A percentile compares a stretch with the other conserved stretches of the same genome.
Conservation (phyloP, 2,329 filamentous ascomycete genomes). For the Exophiala oligosperma region DNA sequence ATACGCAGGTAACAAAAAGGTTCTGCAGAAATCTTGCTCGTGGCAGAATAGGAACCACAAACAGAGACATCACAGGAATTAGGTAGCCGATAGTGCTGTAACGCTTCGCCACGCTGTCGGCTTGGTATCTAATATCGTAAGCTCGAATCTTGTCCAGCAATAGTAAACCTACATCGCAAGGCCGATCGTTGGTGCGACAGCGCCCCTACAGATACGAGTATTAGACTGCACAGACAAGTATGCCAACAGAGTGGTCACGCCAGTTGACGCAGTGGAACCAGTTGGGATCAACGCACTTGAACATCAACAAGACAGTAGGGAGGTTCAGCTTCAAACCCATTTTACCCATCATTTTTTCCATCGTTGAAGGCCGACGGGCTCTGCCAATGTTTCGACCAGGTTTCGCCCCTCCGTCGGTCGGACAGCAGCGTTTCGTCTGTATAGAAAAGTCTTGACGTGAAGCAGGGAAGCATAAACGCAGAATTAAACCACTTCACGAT, state of each 20-base stretch:
- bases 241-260: not conserved
- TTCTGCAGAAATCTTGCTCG: conserved; percentile 72
- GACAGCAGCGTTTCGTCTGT: no score
- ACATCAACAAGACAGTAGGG: conserved; percentile 17
- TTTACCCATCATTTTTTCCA: conserved; percentile 13
- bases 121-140: conserved; percentile 44
- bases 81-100: conserved; percentile 56
- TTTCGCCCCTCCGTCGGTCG: no score
- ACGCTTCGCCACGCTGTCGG: conserved; percentile 51
- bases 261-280: not conserved
- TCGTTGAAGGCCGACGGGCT: conserved; percentile 3
- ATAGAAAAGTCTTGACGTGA: not conserved
- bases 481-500: no score
- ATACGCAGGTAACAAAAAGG: conserved; percentile 60
- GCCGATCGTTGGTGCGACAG: conserved; percentile 18
- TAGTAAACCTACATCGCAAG: conserved; percentile 16
- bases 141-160: not conserved
- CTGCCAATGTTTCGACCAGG: conserved; percentile 6
- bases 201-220: conserved; percentile 8
- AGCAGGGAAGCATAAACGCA: not conserved
- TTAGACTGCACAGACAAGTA: conserved; percentile 3
- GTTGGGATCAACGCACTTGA: conserved; percentile 14
- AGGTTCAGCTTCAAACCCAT: conserved; percentile 21
- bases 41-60: conserved; percentile 68
- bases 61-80: conserved; percentile 64